These are phyloP conservation scores for Myxozyma neotropica DNA, from an alignment of 805 yeast species.

Conservation along the genomic window DNA sequence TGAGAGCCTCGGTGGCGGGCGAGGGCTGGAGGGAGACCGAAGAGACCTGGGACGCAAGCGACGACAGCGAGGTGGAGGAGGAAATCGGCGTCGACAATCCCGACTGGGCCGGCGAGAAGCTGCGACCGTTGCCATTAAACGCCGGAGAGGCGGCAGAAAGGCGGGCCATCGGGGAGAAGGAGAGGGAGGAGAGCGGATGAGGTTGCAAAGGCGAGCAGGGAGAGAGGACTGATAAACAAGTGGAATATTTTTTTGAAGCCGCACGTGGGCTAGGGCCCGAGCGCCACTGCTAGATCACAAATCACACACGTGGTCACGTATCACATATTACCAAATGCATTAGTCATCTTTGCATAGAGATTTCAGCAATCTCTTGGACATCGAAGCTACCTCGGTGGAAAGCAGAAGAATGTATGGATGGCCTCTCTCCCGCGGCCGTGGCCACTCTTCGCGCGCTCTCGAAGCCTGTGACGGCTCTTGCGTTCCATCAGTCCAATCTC, in stretches of 20 bases:
- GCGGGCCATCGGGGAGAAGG: constrained; percentile 17
- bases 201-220: neutral
- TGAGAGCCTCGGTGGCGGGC: constrained; percentile 66
- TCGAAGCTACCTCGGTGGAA: neutral
- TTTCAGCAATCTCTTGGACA: no score
- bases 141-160: constrained; percentile 18
- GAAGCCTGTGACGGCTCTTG: constrained; percentile 10
- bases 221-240: constrained; percentile 2
- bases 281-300: constrained; percentile 5
- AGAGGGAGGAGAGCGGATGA: neutral
- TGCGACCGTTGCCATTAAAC: constrained; percentile 2
- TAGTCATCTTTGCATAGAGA: no score
- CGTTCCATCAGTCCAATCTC: constrained; percentile 17
- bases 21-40: constrained; percentile 55
- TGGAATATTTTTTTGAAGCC: constrained; percentile 10
- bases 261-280: constrained; percentile 7
- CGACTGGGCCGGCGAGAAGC: constrained; percentile 28
- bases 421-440: constrained; percentile 18
- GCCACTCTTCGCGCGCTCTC: constrained; percentile 27
- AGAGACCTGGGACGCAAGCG: constrained; percentile 48
- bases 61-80: constrained; percentile 58
- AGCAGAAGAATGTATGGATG: neutral
- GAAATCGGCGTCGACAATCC: constrained; percentile 39
- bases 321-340: neutral
- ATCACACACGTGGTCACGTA: neutral